Percentiles rank a stretch among this genome's conserved stretches.
phyloP scores from a whole-genome alignment of 768 basidiomycete genomes.

The Kwoniella sp. region DNA sequence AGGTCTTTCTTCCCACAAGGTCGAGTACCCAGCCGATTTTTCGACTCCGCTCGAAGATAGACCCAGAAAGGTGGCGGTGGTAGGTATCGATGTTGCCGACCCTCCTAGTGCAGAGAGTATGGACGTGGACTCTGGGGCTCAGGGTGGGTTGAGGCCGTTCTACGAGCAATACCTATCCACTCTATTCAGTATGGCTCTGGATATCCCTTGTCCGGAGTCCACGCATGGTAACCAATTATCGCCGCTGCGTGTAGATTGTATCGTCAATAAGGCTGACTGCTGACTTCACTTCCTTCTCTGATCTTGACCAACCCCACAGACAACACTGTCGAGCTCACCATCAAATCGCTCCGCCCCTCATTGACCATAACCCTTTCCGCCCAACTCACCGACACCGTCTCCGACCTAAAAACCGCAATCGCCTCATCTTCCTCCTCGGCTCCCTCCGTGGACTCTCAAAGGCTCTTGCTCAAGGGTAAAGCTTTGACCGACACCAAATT shows the following conservation, averaged over 20 bases:
- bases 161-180: not conserved
- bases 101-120: constrained; percentile 45
- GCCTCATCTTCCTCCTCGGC: constrained; percentile 64
- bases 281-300: too few relatives aligned
- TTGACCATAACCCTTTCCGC: constrained; percentile 68
- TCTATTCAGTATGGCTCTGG: too few relatives aligned
- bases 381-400: constrained; percentile 79
- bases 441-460: constrained; percentile 76
- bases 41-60: constrained; percentile 51
- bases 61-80: constrained; percentile 51
- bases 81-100: constrained; percentile 41
- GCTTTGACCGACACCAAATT: constrained; percentile 85
- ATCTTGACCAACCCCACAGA: not conserved
- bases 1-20: constrained; percentile 47
- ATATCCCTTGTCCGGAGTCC: too few relatives aligned
- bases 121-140: constrained; percentile 36
- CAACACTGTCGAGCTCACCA: constrained; percentile 67
- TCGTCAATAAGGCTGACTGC: too few relatives aligned
- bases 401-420: constrained; percentile 75
- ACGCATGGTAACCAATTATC: too few relatives aligned
- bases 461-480: constrained; percentile 91
- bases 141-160: constrained; percentile 31
- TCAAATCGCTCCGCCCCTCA: constrained; percentile 91
- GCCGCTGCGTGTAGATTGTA: too few relatives aligned
- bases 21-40: constrained; percentile 51